Percentiles rank a stretch among this genome's conserved stretches.
phyloP scores from a whole-genome alignment of 2,329 filamentous ascomycete species.

The Apiospora aurea region DNA sequence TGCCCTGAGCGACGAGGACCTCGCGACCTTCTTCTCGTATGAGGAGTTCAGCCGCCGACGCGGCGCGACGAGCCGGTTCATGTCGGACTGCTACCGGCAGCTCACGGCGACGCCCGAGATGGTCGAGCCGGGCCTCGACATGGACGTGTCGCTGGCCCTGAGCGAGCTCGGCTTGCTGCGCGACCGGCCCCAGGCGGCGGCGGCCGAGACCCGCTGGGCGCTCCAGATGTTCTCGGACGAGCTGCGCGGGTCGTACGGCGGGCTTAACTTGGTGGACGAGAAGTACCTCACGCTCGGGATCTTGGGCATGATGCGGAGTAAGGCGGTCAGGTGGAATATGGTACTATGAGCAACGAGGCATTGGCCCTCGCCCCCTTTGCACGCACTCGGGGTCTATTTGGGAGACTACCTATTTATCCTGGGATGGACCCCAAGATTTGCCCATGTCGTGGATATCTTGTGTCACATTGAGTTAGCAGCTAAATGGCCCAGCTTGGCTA shows the following conservation, averaged over 20 bases:
- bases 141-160: slow-evolving; percentile 32
- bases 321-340: slow-evolving; percentile 51
- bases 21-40: slow-evolving; percentile 42
- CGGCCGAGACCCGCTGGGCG: slow-evolving; percentile 44
- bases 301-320: slow-evolving; percentile 47
- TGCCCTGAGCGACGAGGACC: slow-evolving; percentile 28
- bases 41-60: slow-evolving; percentile 45
- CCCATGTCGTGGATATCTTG: neutral
- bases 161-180: neutral
- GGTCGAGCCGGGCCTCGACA: slow-evolving; percentile 35
- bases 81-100: slow-evolving; percentile 34
- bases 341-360: slow-evolving; percentile 38
- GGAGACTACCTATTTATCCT: too few relatives aligned
- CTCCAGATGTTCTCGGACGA: slow-evolving; percentile 45
- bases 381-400: neutral
- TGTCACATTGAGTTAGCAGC: too few relatives aligned
- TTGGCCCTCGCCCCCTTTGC: neutral
- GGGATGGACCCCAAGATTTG: neutral
- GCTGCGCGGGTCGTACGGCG: slow-evolving; percentile 44
- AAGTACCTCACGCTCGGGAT: slow-evolving; percentile 48
- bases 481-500: neutral
- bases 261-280: slow-evolving; percentile 47
- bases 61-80: slow-evolving; percentile 34
- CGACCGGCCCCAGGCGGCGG: slow-evolving; percentile 32
- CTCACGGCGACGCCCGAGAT: slow-evolving; percentile 38